Evolutionary conservation across 2,329 filamentous ascomycete species (phyloP).

Genomic region (Diaporthe eres): DNA sequence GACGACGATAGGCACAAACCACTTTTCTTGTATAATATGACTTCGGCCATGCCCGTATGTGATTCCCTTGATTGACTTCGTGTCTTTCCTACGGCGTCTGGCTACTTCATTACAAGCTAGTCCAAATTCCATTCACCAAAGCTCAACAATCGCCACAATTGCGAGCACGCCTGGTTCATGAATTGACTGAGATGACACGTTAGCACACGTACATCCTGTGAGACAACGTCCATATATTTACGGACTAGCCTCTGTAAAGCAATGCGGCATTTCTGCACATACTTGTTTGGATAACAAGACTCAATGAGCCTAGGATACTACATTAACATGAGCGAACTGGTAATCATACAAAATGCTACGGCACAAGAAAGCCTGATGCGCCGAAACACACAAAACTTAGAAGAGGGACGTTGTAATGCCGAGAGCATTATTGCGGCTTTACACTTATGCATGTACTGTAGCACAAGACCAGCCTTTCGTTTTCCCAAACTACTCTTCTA

Average conservation of each 20-base stretch:
- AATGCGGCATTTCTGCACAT: neutral
- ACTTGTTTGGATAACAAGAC: neutral
- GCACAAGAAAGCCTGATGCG: no score
- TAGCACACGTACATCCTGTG: neutral
- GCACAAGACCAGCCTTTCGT: rapidly evolving
- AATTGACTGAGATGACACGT: neutral
- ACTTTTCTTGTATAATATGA: neutral
- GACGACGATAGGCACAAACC: neutral
- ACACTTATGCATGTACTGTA: no score
- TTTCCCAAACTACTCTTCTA: neutral
- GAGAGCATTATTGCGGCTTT: no score
- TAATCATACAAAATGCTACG: no score
- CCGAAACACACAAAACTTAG: no score
- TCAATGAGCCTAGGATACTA: neutral
- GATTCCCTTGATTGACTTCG: neutral
- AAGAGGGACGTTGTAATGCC: no score
- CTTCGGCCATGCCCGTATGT: neutral
- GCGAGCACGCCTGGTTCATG: neutral
- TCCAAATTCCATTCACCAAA: no score
- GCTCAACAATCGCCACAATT: neutral
- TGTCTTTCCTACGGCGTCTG: no score
- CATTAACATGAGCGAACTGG: neutral
- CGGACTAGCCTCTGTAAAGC: neutral
- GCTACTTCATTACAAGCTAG: no score
- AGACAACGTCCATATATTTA: neutral